phyloP scores from a whole-genome alignment of 2,329 filamentous ascomycete genomes.

The Dendrostoma leiphaemia region DNA sequence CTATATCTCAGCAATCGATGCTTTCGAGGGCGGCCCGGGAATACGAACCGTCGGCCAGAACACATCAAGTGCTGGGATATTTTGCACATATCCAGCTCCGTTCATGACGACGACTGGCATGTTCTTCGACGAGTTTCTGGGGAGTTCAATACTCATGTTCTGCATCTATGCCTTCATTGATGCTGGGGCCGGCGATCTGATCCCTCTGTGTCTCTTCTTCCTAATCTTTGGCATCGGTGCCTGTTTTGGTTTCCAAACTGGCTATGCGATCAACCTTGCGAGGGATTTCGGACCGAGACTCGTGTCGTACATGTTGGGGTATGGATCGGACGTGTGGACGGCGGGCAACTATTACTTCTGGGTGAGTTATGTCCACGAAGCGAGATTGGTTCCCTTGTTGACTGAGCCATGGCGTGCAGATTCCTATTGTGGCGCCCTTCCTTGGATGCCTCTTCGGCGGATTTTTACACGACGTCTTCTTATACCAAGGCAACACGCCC shows the following conservation, averaged over 20 bases:
- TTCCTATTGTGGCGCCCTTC: slow-evolving; percentile 72
- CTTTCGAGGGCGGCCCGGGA: slow-evolving; percentile 57
- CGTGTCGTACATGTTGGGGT: slow-evolving; percentile 66
- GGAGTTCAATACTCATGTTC: slow-evolving; percentile 67
- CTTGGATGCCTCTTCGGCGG: slow-evolving; percentile 62
- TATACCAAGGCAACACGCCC: slow-evolving; percentile 69
- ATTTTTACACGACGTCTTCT: slow-evolving; percentile 64
- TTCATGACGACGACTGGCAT: slow-evolving; percentile 66
- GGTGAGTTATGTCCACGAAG: slow-evolving; percentile 46
- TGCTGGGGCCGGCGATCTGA: slow-evolving; percentile 54
- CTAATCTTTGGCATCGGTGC: slow-evolving; percentile 71
- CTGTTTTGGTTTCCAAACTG: slow-evolving; percentile 74
- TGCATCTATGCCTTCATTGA: slow-evolving; percentile 69
- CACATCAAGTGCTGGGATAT: slow-evolving; percentile 67
- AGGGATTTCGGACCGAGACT: slow-evolving; percentile 70
- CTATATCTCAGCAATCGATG: slow-evolving; percentile 63
- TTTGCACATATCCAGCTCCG: slow-evolving; percentile 68
- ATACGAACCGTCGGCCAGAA: slow-evolving; percentile 59
- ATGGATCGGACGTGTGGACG: slow-evolving; percentile 65
- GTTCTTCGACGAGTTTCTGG: slow-evolving; percentile 72
- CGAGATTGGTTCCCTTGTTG: no score
- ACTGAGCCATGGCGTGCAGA: slow-evolving; percentile 38
- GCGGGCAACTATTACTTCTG: slow-evolving; percentile 72
- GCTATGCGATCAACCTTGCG: slow-evolving; percentile 72
- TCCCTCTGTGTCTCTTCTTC: slow-evolving; percentile 66